Evolutionary conservation across 2,329 filamentous ascomycete genomes (phyloP).

Genomic region (Claviceps sp.): DNA sequence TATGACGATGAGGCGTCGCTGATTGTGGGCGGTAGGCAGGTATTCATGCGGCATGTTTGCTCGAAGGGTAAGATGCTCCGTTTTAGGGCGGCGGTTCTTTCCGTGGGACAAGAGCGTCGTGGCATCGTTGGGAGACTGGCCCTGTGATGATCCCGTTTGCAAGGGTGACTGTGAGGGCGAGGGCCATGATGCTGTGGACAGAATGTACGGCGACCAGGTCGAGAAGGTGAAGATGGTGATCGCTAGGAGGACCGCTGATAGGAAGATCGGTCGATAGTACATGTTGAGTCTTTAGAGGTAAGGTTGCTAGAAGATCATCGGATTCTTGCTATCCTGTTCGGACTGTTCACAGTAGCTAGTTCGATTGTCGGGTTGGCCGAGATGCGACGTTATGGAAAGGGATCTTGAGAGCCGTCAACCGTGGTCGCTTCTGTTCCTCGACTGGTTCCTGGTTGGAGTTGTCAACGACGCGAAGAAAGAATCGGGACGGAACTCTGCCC

Average conservation of each 20-base stretch:
- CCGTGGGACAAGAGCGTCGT: not conserved
- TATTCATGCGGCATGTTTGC: conserved; percentile 17
- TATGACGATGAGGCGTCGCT: conserved; percentile 60
- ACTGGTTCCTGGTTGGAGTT: no score
- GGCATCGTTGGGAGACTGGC: not conserved
- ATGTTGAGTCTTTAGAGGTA: not conserved
- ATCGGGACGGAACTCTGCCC: no score
- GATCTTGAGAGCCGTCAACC: no score
- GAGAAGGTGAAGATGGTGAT: not conserved
- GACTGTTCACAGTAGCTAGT: no score
- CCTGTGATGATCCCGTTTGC: not conserved
- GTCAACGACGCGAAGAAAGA: no score
- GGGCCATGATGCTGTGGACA: not conserved
- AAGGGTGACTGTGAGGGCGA: not conserved
- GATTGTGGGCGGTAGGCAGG: conserved; percentile 21
- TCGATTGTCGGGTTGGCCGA: no score
- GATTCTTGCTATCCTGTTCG: no score
- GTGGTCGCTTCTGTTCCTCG: no score
- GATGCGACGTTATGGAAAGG: no score
- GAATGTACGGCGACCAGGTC: not conserved
- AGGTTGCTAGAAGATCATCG: no score
- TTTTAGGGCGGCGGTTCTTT: not conserved
- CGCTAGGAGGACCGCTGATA: not conserved
- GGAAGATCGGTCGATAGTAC: not conserved
- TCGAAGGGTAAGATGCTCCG: conserved; percentile 16